These are phyloP conservation scores for Naematelia encephala DNA, from an alignment of 768 basidiomycete species.

Conservation along the genomic window DNA sequence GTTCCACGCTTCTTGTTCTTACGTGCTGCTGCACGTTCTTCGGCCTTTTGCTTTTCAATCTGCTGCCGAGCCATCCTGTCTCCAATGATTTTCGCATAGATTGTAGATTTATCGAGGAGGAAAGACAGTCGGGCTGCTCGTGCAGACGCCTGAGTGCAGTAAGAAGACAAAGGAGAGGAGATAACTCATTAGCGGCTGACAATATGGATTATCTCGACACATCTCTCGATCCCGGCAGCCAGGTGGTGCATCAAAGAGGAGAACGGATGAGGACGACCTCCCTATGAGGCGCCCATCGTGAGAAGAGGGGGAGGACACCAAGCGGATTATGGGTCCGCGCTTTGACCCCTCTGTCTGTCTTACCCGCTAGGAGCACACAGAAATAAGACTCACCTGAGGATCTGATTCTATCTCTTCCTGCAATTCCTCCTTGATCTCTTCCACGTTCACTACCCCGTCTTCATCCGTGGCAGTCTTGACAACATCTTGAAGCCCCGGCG, in stretches of 20 bases:
- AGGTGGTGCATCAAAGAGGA: neutral
- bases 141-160: conserved; percentile 23
- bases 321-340: neutral
- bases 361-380: too few species aligned
- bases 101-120: conserved; percentile 70
- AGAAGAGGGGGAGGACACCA: conserved; percentile 4
- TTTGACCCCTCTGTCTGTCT: neutral
- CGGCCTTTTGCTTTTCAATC: conserved; percentile 41
- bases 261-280: too few species aligned
- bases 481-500: conserved; percentile 2
- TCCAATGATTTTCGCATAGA: conserved; percentile 70
- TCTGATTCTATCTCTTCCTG: conserved; percentile 11
- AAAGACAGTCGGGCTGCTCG: conserved; percentile 47
- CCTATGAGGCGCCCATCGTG: too few species aligned
- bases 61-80: conserved; percentile 65
- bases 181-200: neutral
- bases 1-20: conserved; percentile 43
- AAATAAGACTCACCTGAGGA: conserved; percentile 16
- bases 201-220: neutral
- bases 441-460: neutral
- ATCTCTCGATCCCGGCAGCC: neutral
- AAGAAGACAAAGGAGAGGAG: conserved; percentile 5
- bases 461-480: conserved; percentile 5
- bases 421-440: conserved; percentile 10
- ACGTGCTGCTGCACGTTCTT: conserved; percentile 30